A percentile compares a stretch with the other conserved stretches of the same genome.
Conservation (phyloP, 2,329 filamentous ascomycete genomes). For the Claviceps sorghi region DNA sequence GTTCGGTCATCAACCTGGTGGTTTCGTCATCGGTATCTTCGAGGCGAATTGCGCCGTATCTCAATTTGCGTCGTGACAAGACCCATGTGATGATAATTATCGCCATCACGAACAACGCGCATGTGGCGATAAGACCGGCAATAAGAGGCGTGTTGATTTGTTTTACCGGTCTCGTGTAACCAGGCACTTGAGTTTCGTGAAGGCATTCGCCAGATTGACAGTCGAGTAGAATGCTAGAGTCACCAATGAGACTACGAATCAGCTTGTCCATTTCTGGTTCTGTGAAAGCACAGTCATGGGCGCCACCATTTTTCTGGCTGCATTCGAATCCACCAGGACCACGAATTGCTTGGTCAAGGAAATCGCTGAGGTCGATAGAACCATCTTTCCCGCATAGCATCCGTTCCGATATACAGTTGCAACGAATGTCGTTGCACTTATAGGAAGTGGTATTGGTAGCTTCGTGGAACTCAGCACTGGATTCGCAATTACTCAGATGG, state of each 20-base stretch:
- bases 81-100: conserved; percentile 79
- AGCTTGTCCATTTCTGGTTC: conserved; percentile 88
- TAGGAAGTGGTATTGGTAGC: conserved; percentile 71
- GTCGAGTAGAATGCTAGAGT: conserved; percentile 69
- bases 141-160: conserved; percentile 95
- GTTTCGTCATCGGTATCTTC: conserved; percentile 85
- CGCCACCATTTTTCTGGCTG: conserved; percentile 46
- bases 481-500: conserved; percentile 66
- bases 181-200: conserved; percentile 82
- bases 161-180: conserved; percentile 77
- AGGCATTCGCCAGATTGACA: conserved; percentile 86
- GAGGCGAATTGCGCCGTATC: conserved; percentile 60
- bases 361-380: conserved; percentile 84
- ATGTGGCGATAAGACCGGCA: conserved; percentile 77
- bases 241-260: conserved; percentile 79
- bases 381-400: conserved; percentile 90
- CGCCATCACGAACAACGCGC: conserved; percentile 75
- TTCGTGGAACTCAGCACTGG: conserved; percentile 51
- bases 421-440: conserved; percentile 70
- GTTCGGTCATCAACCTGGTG: conserved; percentile 74
- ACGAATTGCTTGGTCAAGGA: conserved; percentile 66
- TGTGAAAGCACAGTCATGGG: conserved; percentile 62
- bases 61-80: conserved; percentile 58
- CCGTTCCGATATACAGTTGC: conserved; percentile 74
- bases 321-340: conserved; percentile 80